These are phyloP conservation scores for Scheffersomyces lignicola DNA, from an alignment of 1,139 yeast genomes.

Conservation along the genomic window DNA sequence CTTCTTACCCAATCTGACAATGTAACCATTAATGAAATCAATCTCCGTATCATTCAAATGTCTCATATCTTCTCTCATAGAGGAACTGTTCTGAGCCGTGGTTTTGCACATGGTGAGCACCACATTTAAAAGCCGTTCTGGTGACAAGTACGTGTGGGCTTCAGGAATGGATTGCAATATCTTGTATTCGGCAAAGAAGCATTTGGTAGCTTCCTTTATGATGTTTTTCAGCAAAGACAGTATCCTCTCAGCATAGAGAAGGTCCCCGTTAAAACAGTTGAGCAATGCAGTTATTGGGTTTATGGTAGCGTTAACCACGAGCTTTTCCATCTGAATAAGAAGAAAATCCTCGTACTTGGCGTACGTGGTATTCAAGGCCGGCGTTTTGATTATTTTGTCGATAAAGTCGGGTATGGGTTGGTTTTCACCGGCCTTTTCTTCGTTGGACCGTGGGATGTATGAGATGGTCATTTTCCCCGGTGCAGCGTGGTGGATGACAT, in stretches of 20 bases:
- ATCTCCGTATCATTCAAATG: constrained; percentile 69
- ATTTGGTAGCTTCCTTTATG: constrained; percentile 47
- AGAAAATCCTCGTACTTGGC: constrained; percentile 55
- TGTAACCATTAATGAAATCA: constrained; percentile 75
- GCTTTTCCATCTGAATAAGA: constrained; percentile 69
- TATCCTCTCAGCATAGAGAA: constrained; percentile 40
- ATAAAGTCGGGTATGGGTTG: constrained; percentile 33
- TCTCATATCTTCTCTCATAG: constrained; percentile 84
- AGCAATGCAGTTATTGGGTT: constrained; percentile 72
- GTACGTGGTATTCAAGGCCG: constrained; percentile 42
- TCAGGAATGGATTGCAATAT: constrained; percentile 31
- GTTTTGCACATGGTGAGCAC: constrained; percentile 48
- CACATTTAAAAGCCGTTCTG: constrained; percentile 42
- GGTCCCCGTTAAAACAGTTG: constrained; percentile 72
- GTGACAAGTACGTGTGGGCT: constrained; percentile 37
- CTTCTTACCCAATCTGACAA: constrained; percentile 51
- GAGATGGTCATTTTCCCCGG: constrained; percentile 55
- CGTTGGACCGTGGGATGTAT: constrained; percentile 16
- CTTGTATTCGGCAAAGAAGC: constrained; percentile 39
- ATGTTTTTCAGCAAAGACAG: constrained; percentile 35
- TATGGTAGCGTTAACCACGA: constrained; percentile 71
- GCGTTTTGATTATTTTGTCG: constrained; percentile 26
- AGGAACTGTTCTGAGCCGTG: constrained; percentile 65
- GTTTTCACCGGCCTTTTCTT: constrained; percentile 9
- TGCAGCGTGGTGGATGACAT: constrained; percentile 65